Percentiles rank a stretch among this genome's conserved stretches.
Conservation (phyloP, 2,329 filamentous ascomycete species). For the Penicillium sclerotiorum region DNA sequence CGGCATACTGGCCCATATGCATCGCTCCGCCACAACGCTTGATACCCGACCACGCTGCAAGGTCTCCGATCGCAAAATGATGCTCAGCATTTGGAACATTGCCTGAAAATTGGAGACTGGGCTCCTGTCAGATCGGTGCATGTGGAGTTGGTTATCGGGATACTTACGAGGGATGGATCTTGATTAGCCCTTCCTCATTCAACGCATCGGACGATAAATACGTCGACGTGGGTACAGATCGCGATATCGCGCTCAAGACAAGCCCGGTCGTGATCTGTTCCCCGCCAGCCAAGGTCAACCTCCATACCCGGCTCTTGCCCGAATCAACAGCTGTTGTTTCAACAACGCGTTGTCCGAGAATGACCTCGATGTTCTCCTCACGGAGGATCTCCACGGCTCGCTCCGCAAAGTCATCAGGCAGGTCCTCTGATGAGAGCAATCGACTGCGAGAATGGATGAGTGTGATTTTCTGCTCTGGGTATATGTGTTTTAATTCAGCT, state of each 20-base stretch:
- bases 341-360: constrained; percentile 31
- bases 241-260: constrained; percentile 71
- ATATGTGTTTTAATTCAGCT: constrained; percentile 70
- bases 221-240: constrained; percentile 61
- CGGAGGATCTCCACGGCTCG: constrained; percentile 60
- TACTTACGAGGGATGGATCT: constrained; percentile 55
- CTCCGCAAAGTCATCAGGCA: constrained; percentile 69
- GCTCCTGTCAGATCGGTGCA: background rate
- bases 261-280: constrained; percentile 62
- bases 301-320: constrained; percentile 21
- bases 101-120: constrained; percentile 58
- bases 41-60: constrained; percentile 73
- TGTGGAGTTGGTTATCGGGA: background rate
- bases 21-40: constrained; percentile 78
- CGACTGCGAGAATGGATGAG: constrained; percentile 72
- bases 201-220: constrained; percentile 64
- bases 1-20: constrained; percentile 69
- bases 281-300: constrained; percentile 63
- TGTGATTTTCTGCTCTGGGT: constrained; percentile 68
- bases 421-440: constrained; percentile 71
- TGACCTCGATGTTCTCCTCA: constrained; percentile 59
- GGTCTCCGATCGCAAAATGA: constrained; percentile 73
- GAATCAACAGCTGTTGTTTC: constrained; percentile 24
- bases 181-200: constrained; percentile 67
- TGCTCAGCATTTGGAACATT: constrained; percentile 58